Evolutionary conservation across 306 rosid species (phyloP), one percentile per base, ranked within the genome.

Genomic region (Malus orientalis): DNA sequence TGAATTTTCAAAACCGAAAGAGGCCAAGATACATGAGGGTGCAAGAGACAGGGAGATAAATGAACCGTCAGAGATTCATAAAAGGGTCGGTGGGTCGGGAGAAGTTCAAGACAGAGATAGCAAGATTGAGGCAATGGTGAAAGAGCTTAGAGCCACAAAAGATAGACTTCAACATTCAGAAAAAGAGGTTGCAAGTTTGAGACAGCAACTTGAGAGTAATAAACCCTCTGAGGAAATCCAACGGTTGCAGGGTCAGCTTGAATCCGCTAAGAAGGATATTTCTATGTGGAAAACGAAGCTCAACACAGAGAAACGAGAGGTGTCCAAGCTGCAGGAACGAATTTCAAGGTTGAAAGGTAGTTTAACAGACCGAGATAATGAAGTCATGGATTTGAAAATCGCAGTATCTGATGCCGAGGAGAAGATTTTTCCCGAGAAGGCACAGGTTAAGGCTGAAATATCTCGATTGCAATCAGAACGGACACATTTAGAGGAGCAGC

Each of bases 361-460:
- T 81, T 87, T 96, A 67, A 71, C 86, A 19, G 99, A 88, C 84
- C 88, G 99, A 36, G 96, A 88, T 62, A 87, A 81, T 10, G 99
- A 96, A 84, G 75, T 89, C 73, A 79, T 93, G 91, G 97, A 92
- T 71, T 86, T 96, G 82, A 96, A 96, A 82, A 74, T 85, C 14
- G 98, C 83, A 1, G 96, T 96, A 30, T 96, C 99, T 3, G 99
- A 96, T 77, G 98, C 99, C 0, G 98, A 96, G 91, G 76, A 89
- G 87, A 96, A 96, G 80, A 91, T 96, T 63, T 96, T 96, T 82
- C 99, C 99, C 0, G 99, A 96, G 84, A 96, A 96, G 87, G 83
- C 91, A 73, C 88, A 91, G 65, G 72, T 93, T 78, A 91, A 91
- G 87, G 80, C 96, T 0, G 96, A 92, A 85, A 91, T 92, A 84